These are phyloP conservation scores for Cerioporus squamosus DNA, from an alignment of 1,284 basidiomycete species.

Conservation along the genomic window DNA sequence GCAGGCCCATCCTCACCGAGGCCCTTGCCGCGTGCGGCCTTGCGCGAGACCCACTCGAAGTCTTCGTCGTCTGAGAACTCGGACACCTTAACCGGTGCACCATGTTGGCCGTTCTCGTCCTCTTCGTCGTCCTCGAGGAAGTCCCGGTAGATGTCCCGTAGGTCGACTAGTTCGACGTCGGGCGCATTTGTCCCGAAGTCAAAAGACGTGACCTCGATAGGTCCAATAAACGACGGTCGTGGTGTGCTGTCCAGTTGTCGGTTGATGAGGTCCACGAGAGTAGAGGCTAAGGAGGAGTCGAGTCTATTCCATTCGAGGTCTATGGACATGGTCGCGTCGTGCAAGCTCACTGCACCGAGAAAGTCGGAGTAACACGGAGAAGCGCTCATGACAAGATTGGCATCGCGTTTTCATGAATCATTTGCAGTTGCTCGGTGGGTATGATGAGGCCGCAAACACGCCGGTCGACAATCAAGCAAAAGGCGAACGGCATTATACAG, in stretches of 20 bases:
- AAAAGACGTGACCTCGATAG: constrained; percentile 82
- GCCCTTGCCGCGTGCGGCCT: constrained; percentile 51
- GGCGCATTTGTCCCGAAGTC: constrained; percentile 88
- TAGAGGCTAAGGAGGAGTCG: constrained; percentile 71
- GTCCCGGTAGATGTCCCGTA: constrained; percentile 93
- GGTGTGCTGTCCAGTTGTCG: constrained; percentile 70
- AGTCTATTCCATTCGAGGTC: constrained; percentile 81
- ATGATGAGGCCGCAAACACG: not conserved
- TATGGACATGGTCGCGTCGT: constrained; percentile 62
- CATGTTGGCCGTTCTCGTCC: constrained; percentile 39
- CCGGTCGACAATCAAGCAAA: constrained; percentile 2
- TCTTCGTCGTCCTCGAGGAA: constrained; percentile 87
- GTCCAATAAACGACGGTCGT: constrained; percentile 92
- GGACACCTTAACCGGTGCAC: constrained; percentile 55
- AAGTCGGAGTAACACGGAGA: not conserved
- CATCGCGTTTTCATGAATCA: not conserved
- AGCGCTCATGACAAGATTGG: not conserved
- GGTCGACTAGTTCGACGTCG: constrained; percentile 88
- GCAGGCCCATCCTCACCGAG: constrained; percentile 59
- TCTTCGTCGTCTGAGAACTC: constrained; percentile 50
- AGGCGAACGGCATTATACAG: constrained; percentile 23
- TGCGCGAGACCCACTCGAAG: constrained; percentile 80
- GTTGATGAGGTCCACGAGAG: constrained; percentile 83
- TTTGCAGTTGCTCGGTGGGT: not conserved
- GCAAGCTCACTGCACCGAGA: not conserved